Percentiles rank a stretch among this genome's conserved stretches.
phyloP scores from a whole-genome alignment of 2,329 filamentous ascomycete genomes.

The Calonectria pauciramosa region DNA sequence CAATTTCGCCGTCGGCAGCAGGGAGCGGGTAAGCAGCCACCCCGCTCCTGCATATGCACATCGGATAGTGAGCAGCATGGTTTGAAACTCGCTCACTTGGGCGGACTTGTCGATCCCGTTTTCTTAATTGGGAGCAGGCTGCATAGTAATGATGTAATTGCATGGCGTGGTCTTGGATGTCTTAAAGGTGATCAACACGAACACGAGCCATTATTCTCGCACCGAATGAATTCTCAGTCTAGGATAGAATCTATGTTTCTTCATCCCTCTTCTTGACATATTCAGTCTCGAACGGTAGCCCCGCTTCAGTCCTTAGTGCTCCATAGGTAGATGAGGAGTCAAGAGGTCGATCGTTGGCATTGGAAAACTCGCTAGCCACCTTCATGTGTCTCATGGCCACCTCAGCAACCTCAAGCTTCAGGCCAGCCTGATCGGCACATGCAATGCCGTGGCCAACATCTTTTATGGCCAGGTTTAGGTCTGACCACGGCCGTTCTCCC shows the following conservation, averaged over 20 bases:
- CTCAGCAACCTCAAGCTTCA: constrained; percentile 57
- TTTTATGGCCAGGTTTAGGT: constrained; percentile 64
- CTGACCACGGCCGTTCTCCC: constrained; percentile 59
- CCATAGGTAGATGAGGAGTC: constrained; percentile 68
- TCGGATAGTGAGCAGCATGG: neutral
- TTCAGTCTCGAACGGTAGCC: constrained; percentile 59
- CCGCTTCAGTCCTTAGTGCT: constrained; percentile 57
- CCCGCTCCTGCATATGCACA: neutral
- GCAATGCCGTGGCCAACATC: constrained; percentile 64
- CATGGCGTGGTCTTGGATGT: no score
- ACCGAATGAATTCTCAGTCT: neutral
- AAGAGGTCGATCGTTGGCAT: constrained; percentile 51
- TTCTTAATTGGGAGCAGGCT: neutral
- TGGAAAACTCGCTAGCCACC: constrained; percentile 56
- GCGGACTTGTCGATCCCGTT: neutral
- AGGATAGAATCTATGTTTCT: neutral
- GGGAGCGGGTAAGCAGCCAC: neutral
- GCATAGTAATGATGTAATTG: neutral
- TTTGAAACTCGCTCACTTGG: no score
- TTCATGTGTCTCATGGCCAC: constrained; percentile 58
- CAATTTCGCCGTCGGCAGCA: neutral
- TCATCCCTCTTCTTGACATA: constrained; percentile 49
- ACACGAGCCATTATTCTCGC: neutral
- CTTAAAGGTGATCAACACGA: neutral
- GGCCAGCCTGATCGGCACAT: constrained; percentile 55